Evolutionary conservation across 352 stramenopile genomes (phyloP), one percentile per base, ranked within the genome.

Genomic region (Aphanomyces cochlioides): DNA sequence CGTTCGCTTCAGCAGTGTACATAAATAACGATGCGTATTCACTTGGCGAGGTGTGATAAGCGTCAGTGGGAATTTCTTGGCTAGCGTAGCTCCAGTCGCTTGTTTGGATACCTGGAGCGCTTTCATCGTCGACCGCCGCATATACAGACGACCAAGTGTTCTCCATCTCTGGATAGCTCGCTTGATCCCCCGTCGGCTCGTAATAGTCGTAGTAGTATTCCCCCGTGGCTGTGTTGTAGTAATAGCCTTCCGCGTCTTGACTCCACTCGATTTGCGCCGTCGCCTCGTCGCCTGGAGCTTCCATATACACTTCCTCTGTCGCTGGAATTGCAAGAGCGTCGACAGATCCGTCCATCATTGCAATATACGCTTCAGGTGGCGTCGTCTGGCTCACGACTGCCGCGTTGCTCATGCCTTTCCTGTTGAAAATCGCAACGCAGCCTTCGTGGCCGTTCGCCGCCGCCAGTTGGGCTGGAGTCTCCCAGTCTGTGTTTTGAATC

Each of bases 401-500:
- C 15, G 21, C 50, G 50, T 58, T 58, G 50, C 15, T 12, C 50
- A 28, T 37, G 7, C 57, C 37, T 8, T 7, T 15, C 38, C 28
- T 28, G 28, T 28, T 28, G 28, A 66, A 43, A 5, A 48, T 7
- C 13, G 34, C 57, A 7, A 43, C 57, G 40, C 57, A 66, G 12
- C 38, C 57, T 4, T 5, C 13, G 7, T 66, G 57, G 17, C 57
- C 57, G 5, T 21, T 34, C 57, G 57, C 39, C 5, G 57, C 38
- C 12, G 57, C 57, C 38, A 50, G 10, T 1, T 66, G 28, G 7
- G 39, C 28, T 5, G 57, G 34, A 8, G 57, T 66, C 15, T 66
- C 28, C 57, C 57, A 66, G n/a, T 66, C 57, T 3, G 57, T 66
- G 57, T 66, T 66, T 15, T 50, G 57, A 13, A 66, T 17, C 15